Conservation (phyloP, 1,284 basidiomycete genomes). For the Boletellus dicymbophilus region DNA sequence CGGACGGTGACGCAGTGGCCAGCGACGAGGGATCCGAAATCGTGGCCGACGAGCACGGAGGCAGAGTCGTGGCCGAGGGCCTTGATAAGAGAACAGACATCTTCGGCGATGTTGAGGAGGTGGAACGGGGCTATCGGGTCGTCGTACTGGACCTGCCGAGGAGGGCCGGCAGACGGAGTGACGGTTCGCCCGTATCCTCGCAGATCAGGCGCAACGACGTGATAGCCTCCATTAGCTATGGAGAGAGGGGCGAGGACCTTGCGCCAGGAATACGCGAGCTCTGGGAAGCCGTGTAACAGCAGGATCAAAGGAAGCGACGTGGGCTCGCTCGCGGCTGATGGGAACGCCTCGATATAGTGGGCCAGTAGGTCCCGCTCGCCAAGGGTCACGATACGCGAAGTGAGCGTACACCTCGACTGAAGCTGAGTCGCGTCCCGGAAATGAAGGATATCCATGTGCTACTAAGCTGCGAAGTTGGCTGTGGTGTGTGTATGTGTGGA, state of each 20-base stretch:
- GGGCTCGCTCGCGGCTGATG: conserved; percentile 26
- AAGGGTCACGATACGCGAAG: conserved; percentile 22
- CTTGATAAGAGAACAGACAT: conserved; percentile 51
- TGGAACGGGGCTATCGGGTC: conserved; percentile 54
- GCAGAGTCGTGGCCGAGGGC: conserved; percentile 50
- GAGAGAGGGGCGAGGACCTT: conserved; percentile 54
- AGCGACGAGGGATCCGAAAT: conserved; percentile 57
- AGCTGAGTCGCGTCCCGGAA: conserved; percentile 5
- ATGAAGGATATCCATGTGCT: conserved; percentile 18
- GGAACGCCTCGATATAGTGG: conserved; percentile 52
- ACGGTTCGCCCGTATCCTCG: conserved; percentile 48
- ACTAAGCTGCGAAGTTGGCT: not conserved
- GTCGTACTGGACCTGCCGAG: conserved; percentile 37
- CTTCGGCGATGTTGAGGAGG: conserved; percentile 50
- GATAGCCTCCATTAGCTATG: conserved; percentile 41
- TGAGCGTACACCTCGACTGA: conserved; percentile 13
- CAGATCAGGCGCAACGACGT: conserved; percentile 54
- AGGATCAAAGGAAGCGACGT: conserved; percentile 46
- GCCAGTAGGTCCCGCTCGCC: conserved; percentile 40
- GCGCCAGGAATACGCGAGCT: conserved; percentile 65
- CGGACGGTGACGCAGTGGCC: conserved; percentile 52
- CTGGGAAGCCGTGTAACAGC: conserved; percentile 68
- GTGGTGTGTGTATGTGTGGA: no score
- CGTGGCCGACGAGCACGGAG: conserved; percentile 57
- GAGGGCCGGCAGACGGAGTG: conserved; percentile 21